Percentiles rank a stretch among this genome's conserved stretches.
phyloP scores from a whole-genome alignment of 2,329 filamentous ascomycete genomes.

The Sporothrix inflata region DNA sequence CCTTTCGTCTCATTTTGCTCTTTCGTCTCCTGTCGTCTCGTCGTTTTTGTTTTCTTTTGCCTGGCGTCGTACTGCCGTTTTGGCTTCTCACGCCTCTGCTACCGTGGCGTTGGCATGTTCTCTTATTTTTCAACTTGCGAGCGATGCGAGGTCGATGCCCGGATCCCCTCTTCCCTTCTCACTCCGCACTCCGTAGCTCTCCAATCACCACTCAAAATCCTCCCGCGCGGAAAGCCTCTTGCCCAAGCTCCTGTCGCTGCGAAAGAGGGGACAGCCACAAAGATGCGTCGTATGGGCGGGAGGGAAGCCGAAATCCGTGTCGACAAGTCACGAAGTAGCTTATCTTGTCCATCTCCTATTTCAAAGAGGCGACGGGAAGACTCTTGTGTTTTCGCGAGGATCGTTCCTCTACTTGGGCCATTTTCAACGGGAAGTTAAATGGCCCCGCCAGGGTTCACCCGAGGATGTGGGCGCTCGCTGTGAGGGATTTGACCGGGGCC shows the following conservation, averaged over 20 bases:
- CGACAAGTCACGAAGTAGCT: neutral
- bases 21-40: neutral
- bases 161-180: neutral
- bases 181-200: constrained; percentile 12
- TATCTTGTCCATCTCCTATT: neutral
- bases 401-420: constrained; percentile 7
- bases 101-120: neutral
- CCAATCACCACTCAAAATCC: constrained; percentile 13
- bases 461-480: neutral
- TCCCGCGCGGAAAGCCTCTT: neutral
- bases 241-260: neutral
- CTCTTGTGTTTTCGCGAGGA: neutral
- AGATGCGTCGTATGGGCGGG: neutral
- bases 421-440: constrained; percentile 1
- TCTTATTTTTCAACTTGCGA: neutral
- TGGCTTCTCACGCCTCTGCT: constrained; percentile 8
- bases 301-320: too few relatives aligned
- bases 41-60: neutral
- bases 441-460: constrained; percentile 11
- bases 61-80: neutral
- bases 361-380: neutral
- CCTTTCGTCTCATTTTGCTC: neutral
- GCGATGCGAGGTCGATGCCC: neutral
- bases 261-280: neutral
- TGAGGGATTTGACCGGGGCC: neutral